phyloP scores from a whole-genome alignment of 768 basidiomycete genomes.

The Coprinopsis strossmayeri region DNA sequence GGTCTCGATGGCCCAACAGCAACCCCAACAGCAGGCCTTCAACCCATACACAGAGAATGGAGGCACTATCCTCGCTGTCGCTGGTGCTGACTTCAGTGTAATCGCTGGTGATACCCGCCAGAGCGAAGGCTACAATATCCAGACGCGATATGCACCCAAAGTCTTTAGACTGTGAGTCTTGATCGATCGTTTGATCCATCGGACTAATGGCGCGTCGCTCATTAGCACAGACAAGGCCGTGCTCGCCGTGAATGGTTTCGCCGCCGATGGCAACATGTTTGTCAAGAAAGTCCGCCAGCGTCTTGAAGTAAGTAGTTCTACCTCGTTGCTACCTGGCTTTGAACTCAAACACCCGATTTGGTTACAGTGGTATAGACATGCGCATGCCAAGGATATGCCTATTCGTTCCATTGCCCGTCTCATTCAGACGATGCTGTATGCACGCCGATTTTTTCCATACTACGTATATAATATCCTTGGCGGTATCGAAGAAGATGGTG shows the following conservation, averaged over 20 bases:
- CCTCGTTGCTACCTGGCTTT: conserved; percentile 11
- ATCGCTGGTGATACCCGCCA: conserved; percentile 97
- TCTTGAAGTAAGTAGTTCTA: conserved; percentile 62
- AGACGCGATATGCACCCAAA: conserved; percentile 95
- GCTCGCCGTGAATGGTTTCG: conserved; percentile 94
- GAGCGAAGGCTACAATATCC: conserved; percentile 95
- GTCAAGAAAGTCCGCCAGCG: conserved; percentile 95
- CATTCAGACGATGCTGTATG: conserved; percentile 98
- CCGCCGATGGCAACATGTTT: conserved; percentile 96
- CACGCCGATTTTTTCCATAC: conserved; percentile 95
- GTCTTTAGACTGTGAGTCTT: conserved; percentile 80
- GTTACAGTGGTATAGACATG: conserved; percentile 91
- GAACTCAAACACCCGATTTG: conserved; percentile 3
- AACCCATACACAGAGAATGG: conserved; percentile 92
- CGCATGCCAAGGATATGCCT: conserved; percentile 97
- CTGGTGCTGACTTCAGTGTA: conserved; percentile 88
- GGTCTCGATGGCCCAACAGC: conserved; percentile 27
- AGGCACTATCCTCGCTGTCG: conserved; percentile 93
- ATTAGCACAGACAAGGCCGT: conserved; percentile 86
- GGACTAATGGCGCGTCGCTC: conserved; percentile 6
- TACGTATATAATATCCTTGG: conserved; percentile 97
- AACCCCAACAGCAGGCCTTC: conserved; percentile 57
- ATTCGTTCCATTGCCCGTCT: conserved; percentile 94
- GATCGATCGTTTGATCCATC: conserved; percentile 3
- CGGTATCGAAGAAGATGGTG: conserved; percentile 94